These are phyloP conservation scores for Casaregolazyma suthepensis DNA, from an alignment of 1,139 yeast genomes.

Conservation along the genomic window DNA sequence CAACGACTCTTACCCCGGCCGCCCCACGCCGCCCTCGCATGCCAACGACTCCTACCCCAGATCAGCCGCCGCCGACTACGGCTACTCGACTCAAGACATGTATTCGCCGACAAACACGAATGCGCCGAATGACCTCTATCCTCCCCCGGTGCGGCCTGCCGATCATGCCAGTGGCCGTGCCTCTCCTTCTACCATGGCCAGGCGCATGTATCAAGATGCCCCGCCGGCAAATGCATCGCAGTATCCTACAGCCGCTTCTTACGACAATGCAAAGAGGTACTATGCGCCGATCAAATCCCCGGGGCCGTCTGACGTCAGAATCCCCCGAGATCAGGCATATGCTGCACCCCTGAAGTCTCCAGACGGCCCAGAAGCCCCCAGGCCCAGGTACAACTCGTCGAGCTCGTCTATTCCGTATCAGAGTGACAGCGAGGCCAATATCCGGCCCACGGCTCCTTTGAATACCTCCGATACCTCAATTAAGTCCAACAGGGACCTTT, in stretches of 20 bases:
- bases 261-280: neutral
- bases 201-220: conserved; percentile 8
- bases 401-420: neutral
- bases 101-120: conserved; percentile 5
- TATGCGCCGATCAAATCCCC: conserved; percentile 6
- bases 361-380: neutral
- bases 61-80: too few relatives aligned
- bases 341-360: neutral
- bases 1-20: neutral
- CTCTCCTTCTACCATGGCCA: conserved; percentile 14
- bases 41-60: conserved; percentile 2
- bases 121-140: conserved; percentile 5
- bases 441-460: neutral
- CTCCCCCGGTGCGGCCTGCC: conserved; percentile 10
- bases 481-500: neutral
- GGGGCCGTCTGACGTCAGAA: neutral
- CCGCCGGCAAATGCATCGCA: conserved; percentile 8
- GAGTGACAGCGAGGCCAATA: neutral
- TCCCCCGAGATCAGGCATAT: neutral
- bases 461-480: neutral
- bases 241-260: conserved; percentile 3
- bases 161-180: conserved; percentile 13
- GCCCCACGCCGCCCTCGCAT: neutral
- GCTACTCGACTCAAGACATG: conserved; percentile 4
- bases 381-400: neutral